A percentile compares a stretch with the other conserved stretches of the same genome.
phyloP scores from a whole-genome alignment of 208 protist genomes.

The Phytomonas sp. region DNA sequence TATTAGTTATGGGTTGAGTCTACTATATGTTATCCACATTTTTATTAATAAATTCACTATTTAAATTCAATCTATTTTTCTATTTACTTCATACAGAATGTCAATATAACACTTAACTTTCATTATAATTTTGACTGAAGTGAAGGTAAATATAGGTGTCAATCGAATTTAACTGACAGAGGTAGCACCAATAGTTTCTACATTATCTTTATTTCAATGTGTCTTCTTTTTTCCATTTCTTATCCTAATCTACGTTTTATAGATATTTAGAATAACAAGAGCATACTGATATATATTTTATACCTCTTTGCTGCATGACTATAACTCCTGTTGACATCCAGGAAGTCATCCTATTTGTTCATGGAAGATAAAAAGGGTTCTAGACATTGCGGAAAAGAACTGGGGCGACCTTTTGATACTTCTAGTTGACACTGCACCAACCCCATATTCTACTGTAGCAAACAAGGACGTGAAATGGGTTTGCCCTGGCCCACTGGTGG shows the following conservation, averaged over 20 bases:
- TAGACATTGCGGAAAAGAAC: slow-evolving; percentile 25
- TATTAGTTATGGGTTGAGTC: not conserved
- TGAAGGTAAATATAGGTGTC: not conserved
- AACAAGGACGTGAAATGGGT: slow-evolving; percentile 14
- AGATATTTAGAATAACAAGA: not conserved
- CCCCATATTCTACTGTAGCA: slow-evolving; percentile 12
- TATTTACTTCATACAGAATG: not conserved
- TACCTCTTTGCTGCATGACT: slow-evolving; percentile 6
- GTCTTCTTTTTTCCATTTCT: not conserved
- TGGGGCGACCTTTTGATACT: slow-evolving; percentile 14
- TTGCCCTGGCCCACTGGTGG: slow-evolving; percentile 10
- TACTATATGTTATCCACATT: not conserved
- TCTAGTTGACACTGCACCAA: slow-evolving; percentile 12
- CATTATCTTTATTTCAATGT: not conserved
- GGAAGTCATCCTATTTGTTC: slow-evolving; percentile 12
- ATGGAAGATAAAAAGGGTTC: slow-evolving; percentile 14
- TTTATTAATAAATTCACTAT: not conserved
- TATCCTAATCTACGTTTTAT: not conserved
- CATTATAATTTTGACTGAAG: not conserved
- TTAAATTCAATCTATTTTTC: slow-evolving; percentile 2
- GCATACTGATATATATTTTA: not conserved
- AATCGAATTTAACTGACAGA: not conserved
- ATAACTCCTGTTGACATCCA: slow-evolving; percentile 23
- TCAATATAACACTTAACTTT: not conserved
- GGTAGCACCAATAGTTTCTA: not conserved